phyloP scores from a whole-genome alignment of 1,284 basidiomycete genomes.

The Lentinula novae-zelandiae region DNA sequence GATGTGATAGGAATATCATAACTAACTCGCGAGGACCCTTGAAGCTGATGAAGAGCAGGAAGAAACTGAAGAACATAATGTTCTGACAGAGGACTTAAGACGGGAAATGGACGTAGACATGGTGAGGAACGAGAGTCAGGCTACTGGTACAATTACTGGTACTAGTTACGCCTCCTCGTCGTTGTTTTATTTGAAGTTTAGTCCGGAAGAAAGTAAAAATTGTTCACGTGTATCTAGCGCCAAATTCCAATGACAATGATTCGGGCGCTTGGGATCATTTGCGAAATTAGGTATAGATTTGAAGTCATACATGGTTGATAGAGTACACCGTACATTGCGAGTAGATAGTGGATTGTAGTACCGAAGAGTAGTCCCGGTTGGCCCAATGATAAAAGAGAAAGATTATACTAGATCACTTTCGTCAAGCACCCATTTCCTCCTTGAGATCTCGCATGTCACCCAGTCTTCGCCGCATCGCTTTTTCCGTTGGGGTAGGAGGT shows the following conservation, averaged over 20 bases:
- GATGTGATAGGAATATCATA: background rate
- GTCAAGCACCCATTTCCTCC: constrained; percentile 23
- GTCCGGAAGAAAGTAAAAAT: background rate
- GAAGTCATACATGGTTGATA: background rate
- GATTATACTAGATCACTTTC: background rate
- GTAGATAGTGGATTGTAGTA: background rate
- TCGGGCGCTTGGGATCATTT: background rate
- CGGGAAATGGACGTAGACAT: constrained; percentile 9
- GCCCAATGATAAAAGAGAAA: background rate
- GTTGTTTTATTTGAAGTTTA: background rate
- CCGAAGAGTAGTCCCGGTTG: background rate
- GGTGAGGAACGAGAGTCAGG: background rate
- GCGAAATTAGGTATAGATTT: background rate
- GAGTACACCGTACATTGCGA: background rate
- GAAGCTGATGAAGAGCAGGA: constrained; percentile 5
- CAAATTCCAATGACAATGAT: too few relatives aligned
- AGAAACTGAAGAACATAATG: constrained; percentile 5
- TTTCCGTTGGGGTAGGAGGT: constrained; percentile 84
- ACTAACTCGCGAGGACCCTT: constrained; percentile 3
- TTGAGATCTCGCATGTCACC: constrained; percentile 72
- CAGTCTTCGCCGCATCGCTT: constrained; percentile 79
- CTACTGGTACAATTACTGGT: background rate
- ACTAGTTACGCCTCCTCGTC: background rate
- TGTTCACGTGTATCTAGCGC: background rate
- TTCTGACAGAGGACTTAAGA: constrained; percentile 6